Evolutionary conservation across 768 basidiomycete species (phyloP).

Genomic region (Calocybe cyanea): DNA sequence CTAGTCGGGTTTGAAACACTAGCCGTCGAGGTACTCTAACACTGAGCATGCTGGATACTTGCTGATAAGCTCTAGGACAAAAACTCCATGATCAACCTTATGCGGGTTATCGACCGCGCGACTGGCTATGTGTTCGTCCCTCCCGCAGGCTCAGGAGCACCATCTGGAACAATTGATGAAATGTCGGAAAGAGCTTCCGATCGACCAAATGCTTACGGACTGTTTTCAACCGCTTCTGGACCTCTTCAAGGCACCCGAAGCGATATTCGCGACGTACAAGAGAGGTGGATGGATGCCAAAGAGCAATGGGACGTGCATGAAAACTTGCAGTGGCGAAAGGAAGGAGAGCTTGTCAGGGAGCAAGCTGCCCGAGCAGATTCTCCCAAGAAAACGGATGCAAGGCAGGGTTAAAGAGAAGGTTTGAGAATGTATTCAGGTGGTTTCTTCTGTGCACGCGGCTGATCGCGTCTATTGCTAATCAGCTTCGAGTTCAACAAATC

Average conservation of each 20-base stretch:
- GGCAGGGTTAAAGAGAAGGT: slow-evolving; percentile 1
- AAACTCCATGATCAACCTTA: slow-evolving; percentile 87
- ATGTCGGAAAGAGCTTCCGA: slow-evolving; percentile 33
- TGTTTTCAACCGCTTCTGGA: slow-evolving; percentile 67
- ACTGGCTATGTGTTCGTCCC: slow-evolving; percentile 91
- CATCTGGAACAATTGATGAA: slow-evolving; percentile 32
- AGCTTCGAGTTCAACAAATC: too few relatives aligned
- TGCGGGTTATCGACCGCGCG: slow-evolving; percentile 81
- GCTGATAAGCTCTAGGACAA: slow-evolving; percentile 64
- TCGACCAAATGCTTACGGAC: slow-evolving; percentile 61
- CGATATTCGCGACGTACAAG: slow-evolving; percentile 77
- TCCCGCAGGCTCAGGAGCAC: slow-evolving; percentile 25
- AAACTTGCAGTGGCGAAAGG: slow-evolving; percentile 68
- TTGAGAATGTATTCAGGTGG: slow-evolving; percentile 10
- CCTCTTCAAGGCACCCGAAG: slow-evolving; percentile 45
- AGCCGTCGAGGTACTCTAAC: slow-evolving; percentile 74
- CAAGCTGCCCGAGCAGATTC: slow-evolving; percentile 30
- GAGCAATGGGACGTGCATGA: slow-evolving; percentile 84
- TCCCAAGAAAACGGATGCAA: slow-evolving; percentile 27
- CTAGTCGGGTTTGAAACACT: slow-evolving; percentile 96
- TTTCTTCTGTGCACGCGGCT: too few relatives aligned
- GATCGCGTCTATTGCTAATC: too few relatives aligned
- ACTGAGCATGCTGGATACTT: not conserved
- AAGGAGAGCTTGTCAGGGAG: slow-evolving; percentile 58
- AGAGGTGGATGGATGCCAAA: slow-evolving; percentile 87